Evolutionary conservation across 1,139 yeast species (phyloP), one percentile per base, ranked within the genome.

Genomic region (Taphrina populina): DNA sequence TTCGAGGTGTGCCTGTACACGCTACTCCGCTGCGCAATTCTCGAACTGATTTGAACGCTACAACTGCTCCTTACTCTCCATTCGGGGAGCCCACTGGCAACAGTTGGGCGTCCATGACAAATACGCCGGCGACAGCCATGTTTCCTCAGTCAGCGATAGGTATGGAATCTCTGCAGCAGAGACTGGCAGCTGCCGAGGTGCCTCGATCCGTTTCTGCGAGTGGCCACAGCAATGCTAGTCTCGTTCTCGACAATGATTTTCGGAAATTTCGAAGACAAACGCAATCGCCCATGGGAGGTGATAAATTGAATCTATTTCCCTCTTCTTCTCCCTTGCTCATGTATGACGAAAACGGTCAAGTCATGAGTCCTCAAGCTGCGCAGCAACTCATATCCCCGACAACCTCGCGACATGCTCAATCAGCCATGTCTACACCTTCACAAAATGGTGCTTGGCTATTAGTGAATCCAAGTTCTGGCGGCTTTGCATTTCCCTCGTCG

Each of bases 81-180:
- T 60, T 59, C 24, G 52, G 49, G 15, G 56, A 61, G 24, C 51
- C 61, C 10, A 36, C 57, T 15, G 44, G 59, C 4, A 58, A 51
- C 24, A 56, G 35, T 36, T 62, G 64, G 64, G 63, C 63, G 3
- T 52, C 60, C 27, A 59, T 60, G 63, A 58, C 59, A 33, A 62
- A 56, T 56, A 62, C 62, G 10, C 65, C 62, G 1, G 59, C 52
- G 8, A 44, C 56, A 19, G 49, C 45, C 27, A 39, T 52, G 56
- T 32, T 58, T 24, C 27, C 60, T n/a, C 29, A 26, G 26, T 24
- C 57, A 21, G 17, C 27, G 23, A 30, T 45, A 11, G 23, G 41
- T 6, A 17, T 30, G 26, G 49, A 44, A 20, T 33, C 44, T 10
- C 62, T 70, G 60, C 71, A 73, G 0, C 72, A 72, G n/a, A 60